Conservation (phyloP, 192 early-diverging fungal genomes). For the Thoreauomyces humboldtii region DNA sequence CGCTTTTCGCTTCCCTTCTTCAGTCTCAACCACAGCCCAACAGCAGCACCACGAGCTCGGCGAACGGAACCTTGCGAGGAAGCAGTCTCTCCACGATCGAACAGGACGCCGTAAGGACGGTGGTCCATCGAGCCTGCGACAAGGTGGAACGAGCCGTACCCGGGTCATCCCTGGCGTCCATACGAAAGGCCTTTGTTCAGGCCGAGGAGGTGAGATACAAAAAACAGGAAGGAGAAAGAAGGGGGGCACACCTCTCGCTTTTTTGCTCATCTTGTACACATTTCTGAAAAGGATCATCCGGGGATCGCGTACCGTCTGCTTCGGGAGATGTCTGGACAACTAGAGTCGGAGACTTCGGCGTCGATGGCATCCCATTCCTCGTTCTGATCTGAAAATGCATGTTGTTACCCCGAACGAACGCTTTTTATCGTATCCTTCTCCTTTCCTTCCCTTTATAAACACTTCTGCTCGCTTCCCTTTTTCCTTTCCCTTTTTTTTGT, state of each 20-base stretch:
- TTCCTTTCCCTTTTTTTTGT: no score
- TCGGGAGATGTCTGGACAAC: background rate
- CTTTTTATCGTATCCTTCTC: no score
- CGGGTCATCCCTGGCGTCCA: conserved; percentile 6
- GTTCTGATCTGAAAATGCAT: no score
- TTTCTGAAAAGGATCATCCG: background rate
- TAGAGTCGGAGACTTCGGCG: background rate
- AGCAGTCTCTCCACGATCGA: background rate
- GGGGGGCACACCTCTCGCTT: background rate
- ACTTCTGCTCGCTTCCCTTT: no score
- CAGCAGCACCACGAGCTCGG: background rate
- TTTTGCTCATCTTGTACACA: background rate
- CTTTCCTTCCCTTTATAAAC: no score
- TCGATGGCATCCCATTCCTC: no score
- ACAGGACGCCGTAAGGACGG: conserved; percentile 4
- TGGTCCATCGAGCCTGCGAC: conserved; percentile 25
- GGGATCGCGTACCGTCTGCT: background rate
- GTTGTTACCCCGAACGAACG: no score
- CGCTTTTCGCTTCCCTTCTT: no score
- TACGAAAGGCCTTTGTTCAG: conserved; percentile 25
- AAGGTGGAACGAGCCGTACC: conserved; percentile 10
- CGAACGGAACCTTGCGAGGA: background rate
- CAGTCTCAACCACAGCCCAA: no score
- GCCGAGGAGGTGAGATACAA: conserved; percentile 25
- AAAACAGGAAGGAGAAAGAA: background rate